Evolutionary conservation across 2,329 filamentous ascomycete species (phyloP).

Genomic region (Zasmidium cellare): DNA sequence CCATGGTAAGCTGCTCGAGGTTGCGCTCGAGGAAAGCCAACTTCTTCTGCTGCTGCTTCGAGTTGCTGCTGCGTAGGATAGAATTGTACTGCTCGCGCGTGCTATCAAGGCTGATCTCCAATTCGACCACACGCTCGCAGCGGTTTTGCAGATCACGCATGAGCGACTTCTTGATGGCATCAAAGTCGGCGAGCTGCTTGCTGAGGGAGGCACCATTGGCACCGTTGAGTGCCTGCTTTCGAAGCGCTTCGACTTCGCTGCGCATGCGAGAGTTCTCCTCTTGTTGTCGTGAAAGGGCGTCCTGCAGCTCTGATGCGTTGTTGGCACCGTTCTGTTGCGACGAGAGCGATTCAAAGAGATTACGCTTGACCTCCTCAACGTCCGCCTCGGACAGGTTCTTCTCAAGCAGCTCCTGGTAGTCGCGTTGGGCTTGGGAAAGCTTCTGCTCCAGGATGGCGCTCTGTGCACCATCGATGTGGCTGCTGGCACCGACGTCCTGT

Average conservation of each 20-base stretch:
- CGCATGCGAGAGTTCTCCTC: conserved; percentile 82
- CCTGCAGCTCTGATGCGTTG: conserved; percentile 64
- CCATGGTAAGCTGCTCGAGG: conserved; percentile 93
- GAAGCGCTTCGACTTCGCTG: conserved; percentile 75
- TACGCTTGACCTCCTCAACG: conserved; percentile 78
- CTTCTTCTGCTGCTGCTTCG: conserved; percentile 99
- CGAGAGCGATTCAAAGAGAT: conserved; percentile 73
- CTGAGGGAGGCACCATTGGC: conserved; percentile 71
- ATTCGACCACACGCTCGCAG: conserved; percentile 92
- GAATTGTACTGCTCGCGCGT: conserved; percentile 99
- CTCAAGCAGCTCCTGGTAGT: conserved; percentile 81
- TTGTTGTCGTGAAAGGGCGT: conserved; percentile 73
- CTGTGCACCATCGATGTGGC: conserved; percentile 60
- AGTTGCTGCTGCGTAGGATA: conserved; percentile 93
- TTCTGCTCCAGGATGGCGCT: conserved; percentile 72
- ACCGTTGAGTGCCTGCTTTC: conserved; percentile 67
- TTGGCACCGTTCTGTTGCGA: conserved; percentile 51
- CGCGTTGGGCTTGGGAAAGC: conserved; percentile 70
- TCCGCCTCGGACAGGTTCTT: conserved; percentile 77
- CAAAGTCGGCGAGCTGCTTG: conserved; percentile 97
- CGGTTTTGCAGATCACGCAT: conserved; percentile 99
- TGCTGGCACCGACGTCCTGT: conserved; percentile 77
- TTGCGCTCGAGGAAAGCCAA: conserved; percentile 99
- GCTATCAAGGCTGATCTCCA: conserved; percentile 96
- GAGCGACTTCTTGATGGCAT: conserved; percentile 99